Evolutionary conservation across 257 asterid species (phyloP), one percentile per base, ranked within the genome.

Genomic region (Nicotiana tabacum): DNA sequence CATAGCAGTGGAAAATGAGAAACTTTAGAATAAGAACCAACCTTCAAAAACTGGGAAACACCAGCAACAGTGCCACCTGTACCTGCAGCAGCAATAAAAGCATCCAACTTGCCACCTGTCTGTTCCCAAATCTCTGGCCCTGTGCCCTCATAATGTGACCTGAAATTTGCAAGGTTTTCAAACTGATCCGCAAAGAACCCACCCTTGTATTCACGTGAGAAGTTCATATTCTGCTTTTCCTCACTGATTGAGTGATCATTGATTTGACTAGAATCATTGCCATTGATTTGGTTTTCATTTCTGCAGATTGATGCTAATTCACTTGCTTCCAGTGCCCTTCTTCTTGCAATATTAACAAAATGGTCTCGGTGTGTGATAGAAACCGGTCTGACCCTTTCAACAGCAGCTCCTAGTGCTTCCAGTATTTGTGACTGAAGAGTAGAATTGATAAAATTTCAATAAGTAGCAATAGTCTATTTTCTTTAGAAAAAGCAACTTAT

Each of bases 21-120:
- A 76, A 27, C 62, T 48, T 68, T 46, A 53, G 29, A 33, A 78
- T 82, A 82, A 82, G 78, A 85, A 77, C 69, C 65, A 82, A 94
- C 99, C 99, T 96, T 96, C 65, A 96, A 88, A 89, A 89, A 94
- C 39, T 85, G 87, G 84, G 99, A 92, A 81, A 94, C 93, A 69
- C 99, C 99, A 80, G 99, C 97, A 30, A 96, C 83, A 12, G 98
- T 94, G 79, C 99, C 98, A 6, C 99, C 98, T 18, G 98, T 96
- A 80, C 98, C 99, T n/a, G 99, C 95, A 86, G 97, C 98, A 37
- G 97, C 99, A 77, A 96, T 89, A 86, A 96, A 96, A 67, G 98
- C 99, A 85, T 94, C 97, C 88, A 94, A 83, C 80, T 91, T 86
- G n/a, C 90, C 98, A 62, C 85, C 90, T 60, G 92, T 92, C 88